These are phyloP conservation scores for Trichoderma pleuroti DNA, from an alignment of 2,329 filamentous ascomycete species.

Conservation along the genomic window DNA sequence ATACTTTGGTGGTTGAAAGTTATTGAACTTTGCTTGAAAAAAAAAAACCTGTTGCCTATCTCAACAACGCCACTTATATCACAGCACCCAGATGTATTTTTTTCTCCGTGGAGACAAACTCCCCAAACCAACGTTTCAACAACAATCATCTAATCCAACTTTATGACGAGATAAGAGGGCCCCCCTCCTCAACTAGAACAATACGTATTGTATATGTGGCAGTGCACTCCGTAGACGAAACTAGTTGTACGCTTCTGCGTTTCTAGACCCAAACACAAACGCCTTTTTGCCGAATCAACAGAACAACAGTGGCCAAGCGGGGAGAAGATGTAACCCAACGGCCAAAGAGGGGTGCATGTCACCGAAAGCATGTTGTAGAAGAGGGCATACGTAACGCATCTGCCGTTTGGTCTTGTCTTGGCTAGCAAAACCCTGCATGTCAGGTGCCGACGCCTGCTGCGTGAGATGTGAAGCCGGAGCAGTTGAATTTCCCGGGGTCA, in stretches of 20 bases:
- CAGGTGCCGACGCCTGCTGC: background rate
- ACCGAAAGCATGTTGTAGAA: background rate
- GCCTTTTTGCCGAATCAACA: background rate
- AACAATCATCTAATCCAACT: background rate
- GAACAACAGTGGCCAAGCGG: background rate
- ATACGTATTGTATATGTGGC: background rate
- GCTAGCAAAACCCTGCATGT: background rate
- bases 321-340: background rate
- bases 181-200: background rate
- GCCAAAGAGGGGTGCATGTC: background rate
- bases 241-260: background rate
- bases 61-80: background rate
- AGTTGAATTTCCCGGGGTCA: background rate
- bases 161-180: background rate
- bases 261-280: background rate
- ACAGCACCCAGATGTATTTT: background rate
- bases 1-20: background rate
- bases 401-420: background rate
- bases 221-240: background rate
- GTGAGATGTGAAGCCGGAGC: background rate
- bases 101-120: background rate
- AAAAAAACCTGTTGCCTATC: background rate
- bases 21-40: background rate
- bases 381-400: background rate
- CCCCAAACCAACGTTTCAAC: background rate